Conservation (phyloP, 2,329 filamentous ascomycete genomes). For the Calonectria crousiana region DNA sequence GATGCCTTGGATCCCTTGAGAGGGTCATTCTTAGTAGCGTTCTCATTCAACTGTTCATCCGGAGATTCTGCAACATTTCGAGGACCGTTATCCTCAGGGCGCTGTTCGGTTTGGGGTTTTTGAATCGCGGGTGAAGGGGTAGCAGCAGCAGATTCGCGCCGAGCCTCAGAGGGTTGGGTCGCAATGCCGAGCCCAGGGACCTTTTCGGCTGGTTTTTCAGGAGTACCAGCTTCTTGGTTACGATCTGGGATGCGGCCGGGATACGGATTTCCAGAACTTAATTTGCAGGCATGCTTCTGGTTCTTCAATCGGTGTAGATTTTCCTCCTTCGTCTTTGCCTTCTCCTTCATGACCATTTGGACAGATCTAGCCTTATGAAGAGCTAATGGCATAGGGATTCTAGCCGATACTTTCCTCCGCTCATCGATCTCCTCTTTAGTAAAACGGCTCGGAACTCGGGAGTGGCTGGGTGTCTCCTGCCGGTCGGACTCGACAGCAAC, state of each 20-base stretch:
- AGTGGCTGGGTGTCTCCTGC: slow-evolving; percentile 8
- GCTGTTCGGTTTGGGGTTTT: not conserved
- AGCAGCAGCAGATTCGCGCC: not conserved
- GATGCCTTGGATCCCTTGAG: not conserved
- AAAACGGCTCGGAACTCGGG: slow-evolving; percentile 38
- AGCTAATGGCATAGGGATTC: slow-evolving; percentile 50
- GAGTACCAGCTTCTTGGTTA: slow-evolving; percentile 13
- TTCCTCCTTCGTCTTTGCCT: not conserved
- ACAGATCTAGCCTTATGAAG: slow-evolving; percentile 32
- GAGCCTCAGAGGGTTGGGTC: not conserved
- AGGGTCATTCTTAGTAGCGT: not conserved
- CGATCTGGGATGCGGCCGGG: not conserved
- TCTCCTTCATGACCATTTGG: slow-evolving; percentile 15
- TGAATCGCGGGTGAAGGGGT: not conserved
- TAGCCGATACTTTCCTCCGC: slow-evolving; percentile 49
- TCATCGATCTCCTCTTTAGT: slow-evolving; percentile 48
- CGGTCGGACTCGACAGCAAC: not conserved
- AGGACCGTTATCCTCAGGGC: not conserved
- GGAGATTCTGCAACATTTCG: no score
- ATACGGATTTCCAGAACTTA: slow-evolving; percentile 25
- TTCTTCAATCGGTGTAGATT: not conserved
- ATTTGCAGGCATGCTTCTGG: slow-evolving; percentile 17
- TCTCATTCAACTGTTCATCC: not conserved
- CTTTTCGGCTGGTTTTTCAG: slow-evolving; percentile 17
- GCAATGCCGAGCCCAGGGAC: not conserved